Evolutionary conservation across 2,329 filamentous ascomycete genomes (phyloP).

Genomic region (Aspergillus sp.): DNA sequence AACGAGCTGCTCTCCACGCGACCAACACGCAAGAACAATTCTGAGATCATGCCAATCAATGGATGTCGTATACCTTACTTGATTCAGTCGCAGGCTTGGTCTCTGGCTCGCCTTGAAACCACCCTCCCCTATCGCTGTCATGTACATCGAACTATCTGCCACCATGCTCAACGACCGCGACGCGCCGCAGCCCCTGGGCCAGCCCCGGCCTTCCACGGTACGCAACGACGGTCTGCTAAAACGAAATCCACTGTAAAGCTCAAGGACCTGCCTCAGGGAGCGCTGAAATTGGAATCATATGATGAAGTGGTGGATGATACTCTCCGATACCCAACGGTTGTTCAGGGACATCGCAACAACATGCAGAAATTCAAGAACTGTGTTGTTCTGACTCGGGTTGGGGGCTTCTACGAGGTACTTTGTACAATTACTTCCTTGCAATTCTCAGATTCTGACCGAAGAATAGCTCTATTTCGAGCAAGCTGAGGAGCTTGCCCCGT

Average conservation of each 20-base stretch:
- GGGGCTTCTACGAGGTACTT: slow-evolving; percentile 83
- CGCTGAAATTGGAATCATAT: slow-evolving; percentile 46
- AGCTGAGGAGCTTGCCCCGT: slow-evolving; percentile 80
- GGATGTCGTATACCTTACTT: slow-evolving; percentile 16
- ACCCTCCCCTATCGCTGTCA: slow-evolving; percentile 17
- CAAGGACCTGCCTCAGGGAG: slow-evolving; percentile 58
- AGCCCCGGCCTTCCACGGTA: slow-evolving; percentile 12
- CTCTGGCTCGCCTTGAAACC: not conserved
- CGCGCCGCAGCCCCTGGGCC: slow-evolving; percentile 16
- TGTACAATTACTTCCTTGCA: not conserved
- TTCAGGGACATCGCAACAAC: slow-evolving; percentile 82
- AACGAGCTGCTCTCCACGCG: not conserved
- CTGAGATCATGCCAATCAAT: slow-evolving; percentile 27
- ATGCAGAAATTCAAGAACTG: slow-evolving; percentile 91
- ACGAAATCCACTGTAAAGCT: slow-evolving; percentile 39
- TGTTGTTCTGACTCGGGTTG: slow-evolving; percentile 86
- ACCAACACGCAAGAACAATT: not conserved
- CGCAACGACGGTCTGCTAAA: slow-evolving; percentile 34
- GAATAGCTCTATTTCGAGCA: slow-evolving; percentile 86
- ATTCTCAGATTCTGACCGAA: slow-evolving; percentile 2
- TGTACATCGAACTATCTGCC: slow-evolving; percentile 29
- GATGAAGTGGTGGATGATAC: slow-evolving; percentile 47
- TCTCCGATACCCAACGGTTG: slow-evolving; percentile 76
- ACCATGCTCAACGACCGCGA: slow-evolving; percentile 28
- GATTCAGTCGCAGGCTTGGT: slow-evolving; percentile 5